These are phyloP conservation scores for Stereocaulon alpinum DNA, from an alignment of 495 filamentous ascomycete species.

Conservation along the genomic window DNA sequence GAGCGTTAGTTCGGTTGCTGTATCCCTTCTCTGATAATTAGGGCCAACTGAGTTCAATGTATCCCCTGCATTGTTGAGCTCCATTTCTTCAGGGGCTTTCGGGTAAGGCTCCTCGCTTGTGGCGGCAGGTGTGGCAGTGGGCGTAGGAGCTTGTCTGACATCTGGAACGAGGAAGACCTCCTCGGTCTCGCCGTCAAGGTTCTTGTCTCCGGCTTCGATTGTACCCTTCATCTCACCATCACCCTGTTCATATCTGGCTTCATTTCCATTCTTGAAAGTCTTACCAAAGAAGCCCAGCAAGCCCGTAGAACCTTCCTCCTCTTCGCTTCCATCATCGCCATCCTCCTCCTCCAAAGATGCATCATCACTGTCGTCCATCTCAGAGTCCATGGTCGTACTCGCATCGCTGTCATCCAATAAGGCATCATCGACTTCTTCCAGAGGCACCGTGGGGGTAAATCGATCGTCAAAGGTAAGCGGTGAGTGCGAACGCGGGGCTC, in stretches of 20 bases:
- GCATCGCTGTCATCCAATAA: conserved; percentile 68
- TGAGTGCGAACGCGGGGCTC: not conserved
- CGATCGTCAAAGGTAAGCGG: not conserved
- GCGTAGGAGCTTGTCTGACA: conserved; percentile 25
- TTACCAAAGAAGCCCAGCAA: conserved; percentile 52
- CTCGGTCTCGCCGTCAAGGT: conserved; percentile 31
- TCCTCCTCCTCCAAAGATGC: conserved; percentile 37
- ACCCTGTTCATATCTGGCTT: conserved; percentile 24
- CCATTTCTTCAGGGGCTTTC: not conserved
- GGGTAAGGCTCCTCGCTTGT: conserved; percentile 17
- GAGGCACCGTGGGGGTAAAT: conserved; percentile 18
- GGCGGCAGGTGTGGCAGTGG: conserved; percentile 19
- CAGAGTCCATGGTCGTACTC: conserved; percentile 83
- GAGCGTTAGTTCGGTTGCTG: not conserved
- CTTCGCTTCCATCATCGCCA: conserved; percentile 42
- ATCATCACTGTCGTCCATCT: conserved; percentile 54
- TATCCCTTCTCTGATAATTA: not conserved
- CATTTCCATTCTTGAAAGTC: conserved; percentile 26
- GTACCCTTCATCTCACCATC: conserved; percentile 15
- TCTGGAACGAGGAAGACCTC: conserved; percentile 41
- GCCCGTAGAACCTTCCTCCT: conserved; percentile 37
- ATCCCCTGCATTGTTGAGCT: not conserved
- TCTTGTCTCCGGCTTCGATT: conserved; percentile 19
- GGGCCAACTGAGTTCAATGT: not conserved
- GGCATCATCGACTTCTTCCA: conserved; percentile 58